A percentile compares a stretch with the other conserved stretches of the same genome.
Conservation (phyloP, 768 basidiomycete genomes). For the Suillus cothurnatus region DNA sequence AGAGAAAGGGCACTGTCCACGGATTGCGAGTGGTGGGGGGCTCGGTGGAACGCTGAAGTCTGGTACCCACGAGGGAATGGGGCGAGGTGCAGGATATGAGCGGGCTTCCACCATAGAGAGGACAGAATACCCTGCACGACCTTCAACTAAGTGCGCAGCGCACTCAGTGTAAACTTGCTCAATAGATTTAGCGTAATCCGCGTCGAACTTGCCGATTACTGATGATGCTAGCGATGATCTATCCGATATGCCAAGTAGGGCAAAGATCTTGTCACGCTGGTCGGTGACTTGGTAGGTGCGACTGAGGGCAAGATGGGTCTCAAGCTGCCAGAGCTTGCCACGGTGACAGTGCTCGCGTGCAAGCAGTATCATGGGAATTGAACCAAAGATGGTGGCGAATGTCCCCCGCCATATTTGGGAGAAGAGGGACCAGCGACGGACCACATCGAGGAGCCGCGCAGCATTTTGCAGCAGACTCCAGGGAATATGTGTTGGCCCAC, state of each 20-base stretch:
- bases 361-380: not conserved
- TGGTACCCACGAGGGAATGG: conserved; percentile 12
- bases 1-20: not conserved
- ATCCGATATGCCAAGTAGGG: conserved; percentile 10
- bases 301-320: not conserved
- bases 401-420: not conserved
- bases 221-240: not conserved
- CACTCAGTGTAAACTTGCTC: not conserved
- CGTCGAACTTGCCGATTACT: not conserved
- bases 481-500: not conserved
- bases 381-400: not conserved
- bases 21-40: not conserved
- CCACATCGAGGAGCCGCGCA: not conserved
- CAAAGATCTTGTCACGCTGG: conserved; percentile 14
- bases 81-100: not conserved
- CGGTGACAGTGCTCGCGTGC: not conserved
- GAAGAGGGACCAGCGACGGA: not conserved
- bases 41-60: conserved; percentile 1
- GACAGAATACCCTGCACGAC: not conserved
- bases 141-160: not conserved
- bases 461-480: not conserved
- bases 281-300: conserved; percentile 13
- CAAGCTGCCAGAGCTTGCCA: not conserved
- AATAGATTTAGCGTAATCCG: not conserved
- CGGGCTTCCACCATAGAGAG: not conserved